A percentile compares a stretch with the other conserved stretches of the same genome.
phyloP scores from a whole-genome alignment of 208 protist species.

The Sergeia podlipaevii region DNA sequence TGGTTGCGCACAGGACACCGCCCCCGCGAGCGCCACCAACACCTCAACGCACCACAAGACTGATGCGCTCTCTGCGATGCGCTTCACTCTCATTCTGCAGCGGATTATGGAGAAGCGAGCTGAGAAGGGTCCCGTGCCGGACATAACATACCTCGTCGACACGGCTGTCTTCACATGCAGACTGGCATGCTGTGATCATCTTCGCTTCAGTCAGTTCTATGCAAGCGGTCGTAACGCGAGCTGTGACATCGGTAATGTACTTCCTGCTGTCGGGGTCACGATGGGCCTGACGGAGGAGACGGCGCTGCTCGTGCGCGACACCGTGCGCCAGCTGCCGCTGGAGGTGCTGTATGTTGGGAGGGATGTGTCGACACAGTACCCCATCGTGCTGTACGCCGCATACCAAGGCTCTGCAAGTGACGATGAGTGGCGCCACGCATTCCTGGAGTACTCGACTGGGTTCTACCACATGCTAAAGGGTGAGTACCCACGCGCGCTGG shows the following conservation, averaged over 20 bases:
- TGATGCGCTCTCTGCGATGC: slow-evolving; percentile 10
- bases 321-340: slow-evolving; percentile 26
- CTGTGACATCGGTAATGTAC: slow-evolving; percentile 17
- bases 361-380: slow-evolving; percentile 7
- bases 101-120: not conserved
- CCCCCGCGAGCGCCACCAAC: too few species aligned
- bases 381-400: slow-evolving; percentile 23
- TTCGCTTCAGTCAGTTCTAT: slow-evolving; percentile 15
- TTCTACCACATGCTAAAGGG: slow-evolving; percentile 35
- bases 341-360: slow-evolving; percentile 14
- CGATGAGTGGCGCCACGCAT: slow-evolving; percentile 20
- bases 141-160: slow-evolving; percentile 18
- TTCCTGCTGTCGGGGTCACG: slow-evolving; percentile 16
- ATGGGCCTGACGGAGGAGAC: slow-evolving; percentile 40
- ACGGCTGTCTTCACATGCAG: slow-evolving; percentile 18
- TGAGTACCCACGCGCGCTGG: slow-evolving; percentile 25
- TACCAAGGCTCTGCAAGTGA: slow-evolving; percentile 10
- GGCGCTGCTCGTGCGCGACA: slow-evolving; percentile 19
- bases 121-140: not conserved
- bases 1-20: not conserved
- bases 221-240: slow-evolving; percentile 24
- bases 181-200: slow-evolving; percentile 5
- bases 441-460: slow-evolving; percentile 12
- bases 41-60: too few species aligned
- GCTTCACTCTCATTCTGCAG: slow-evolving; percentile 15